Base-by-base conservation (phyloP, 306 rosid genomes). In the Hippophae tibetana region DNA sequence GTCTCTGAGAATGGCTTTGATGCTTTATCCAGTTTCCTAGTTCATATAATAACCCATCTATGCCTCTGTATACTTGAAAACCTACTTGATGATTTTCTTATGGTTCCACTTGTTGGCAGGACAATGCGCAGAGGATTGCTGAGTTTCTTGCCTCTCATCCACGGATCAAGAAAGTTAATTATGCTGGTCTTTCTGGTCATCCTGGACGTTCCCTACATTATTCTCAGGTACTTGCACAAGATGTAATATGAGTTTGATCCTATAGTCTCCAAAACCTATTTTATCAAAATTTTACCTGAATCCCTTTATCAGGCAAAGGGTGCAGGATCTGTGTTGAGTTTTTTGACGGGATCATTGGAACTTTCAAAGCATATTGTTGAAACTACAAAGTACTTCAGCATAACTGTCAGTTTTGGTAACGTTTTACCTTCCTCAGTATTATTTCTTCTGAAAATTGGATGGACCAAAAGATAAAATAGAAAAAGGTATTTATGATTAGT, bases 351-450 rank as follows among this genome's bases (percentile, higher is more conserved):
- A 57, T 85, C 95, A 47, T 42, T 76, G 66, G 78, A 89, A 42
- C 83, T 92, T 64, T 92, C 96, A 59, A 92, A 78, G 89, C 95
- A 92, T 72, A 64, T 92, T 69, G 98, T 81, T 43, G 93, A 92
- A 78, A 75, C 79, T 53, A 85, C 93, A 72, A 83, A 81, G 65
- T 92, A 83, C 84, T 92, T 79, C 82, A 85, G 95, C 84, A 70
- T 92, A 64, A 80, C 96, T 7, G 98, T 92, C 67, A 92, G 98
- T 74, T 92, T 87, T 64, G 96, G 96, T 92, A 83, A 81, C 74
- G 51, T 25, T 54, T 43, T 43, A n/a, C 14, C 41, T 63, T 52
- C 26, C 57, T 42, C 13, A 1, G 13, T 2, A 8, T 47, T 12
- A 13, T 61, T 47, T 26, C 7, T 63, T 31, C 38, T 31, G 5